Base-by-base conservation (phyloP, 345 rosid species). In the Firmiana major region DNA sequence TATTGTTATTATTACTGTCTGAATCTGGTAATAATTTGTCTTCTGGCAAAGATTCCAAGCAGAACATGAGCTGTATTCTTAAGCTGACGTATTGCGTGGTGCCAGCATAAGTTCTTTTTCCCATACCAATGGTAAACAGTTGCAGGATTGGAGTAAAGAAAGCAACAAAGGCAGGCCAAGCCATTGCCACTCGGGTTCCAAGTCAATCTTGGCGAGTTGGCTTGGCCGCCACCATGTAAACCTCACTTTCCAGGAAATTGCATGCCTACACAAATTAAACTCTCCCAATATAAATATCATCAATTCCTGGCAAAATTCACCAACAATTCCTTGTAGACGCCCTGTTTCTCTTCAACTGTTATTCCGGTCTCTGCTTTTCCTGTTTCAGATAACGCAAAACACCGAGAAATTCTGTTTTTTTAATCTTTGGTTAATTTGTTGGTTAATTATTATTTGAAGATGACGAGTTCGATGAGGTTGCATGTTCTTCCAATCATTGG, bases 391-490 rank as follows among this genome's bases (percentile, higher is more conserved):
- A 0, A 17, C 16, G 7, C 1, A 46, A 17, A 69, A 46, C n/a
- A 16, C 38, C 58, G 34, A 28, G 26, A 17, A 8, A 26, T 28
- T 57, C 3, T 38, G 19, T 73, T 17, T 7, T 3, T 6, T 63
- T 31, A 9, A 45, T 8, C 8, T 31, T 26, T 11, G 6, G 6
- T 62, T 62, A 11, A 9, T 4, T 60, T 15, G 4, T 2, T 45
- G n/a, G 45, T 43, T 66, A 42, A 22, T 55, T n/a, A 2, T 28
- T 28, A 4, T 54, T 40, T 16, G 21, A 58, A 55, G 76, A 73
- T 57, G 76, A 38, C 57, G 76, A 55, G 36, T 58, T 58, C 76
- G 16, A 42, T 24, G 76, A 55, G 9, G 36, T 9, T 73, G 36
- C 19, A 22, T 24, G 13, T 16, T 21, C 13, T 55, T 73, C 49